Evolutionary conservation across 2,329 filamentous ascomycete genomes (phyloP).

Genomic region (Arthrobotrys pseudoclavata): DNA sequence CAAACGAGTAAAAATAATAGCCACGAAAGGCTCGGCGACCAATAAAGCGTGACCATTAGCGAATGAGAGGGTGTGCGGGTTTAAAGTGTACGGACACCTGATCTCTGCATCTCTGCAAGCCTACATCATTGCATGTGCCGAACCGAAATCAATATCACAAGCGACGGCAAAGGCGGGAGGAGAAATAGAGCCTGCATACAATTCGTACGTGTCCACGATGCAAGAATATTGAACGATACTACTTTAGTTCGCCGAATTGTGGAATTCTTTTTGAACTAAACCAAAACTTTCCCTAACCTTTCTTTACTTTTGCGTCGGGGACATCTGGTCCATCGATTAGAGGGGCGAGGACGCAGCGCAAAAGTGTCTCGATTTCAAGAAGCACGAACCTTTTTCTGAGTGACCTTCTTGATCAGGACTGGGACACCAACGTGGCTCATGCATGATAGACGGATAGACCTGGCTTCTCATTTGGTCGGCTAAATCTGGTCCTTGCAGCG

Average conservation of each 20-base stretch:
- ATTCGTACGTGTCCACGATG: slow-evolving; percentile 43
- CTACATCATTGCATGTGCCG: slow-evolving; percentile 60
- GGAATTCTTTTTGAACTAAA: background rate
- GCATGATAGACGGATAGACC: slow-evolving; percentile 59
- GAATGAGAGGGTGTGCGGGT: slow-evolving; percentile 53
- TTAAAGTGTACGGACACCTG: slow-evolving; percentile 55
- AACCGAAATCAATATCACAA: slow-evolving; percentile 59
- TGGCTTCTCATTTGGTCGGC: slow-evolving; percentile 60
- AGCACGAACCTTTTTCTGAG: slow-evolving; percentile 43
- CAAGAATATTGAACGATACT: slow-evolving; percentile 19
- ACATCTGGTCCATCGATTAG: slow-evolving; percentile 27
- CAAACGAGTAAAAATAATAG: slow-evolving; percentile 36
- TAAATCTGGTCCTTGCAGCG: slow-evolving; percentile 61
- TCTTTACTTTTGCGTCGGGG: slow-evolving; percentile 18
- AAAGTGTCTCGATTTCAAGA: slow-evolving; percentile 35
- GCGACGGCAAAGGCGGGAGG: slow-evolving; percentile 58
- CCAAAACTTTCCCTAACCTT: slow-evolving; percentile 6
- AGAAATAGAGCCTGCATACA: slow-evolving; percentile 47
- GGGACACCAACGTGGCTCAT: slow-evolving; percentile 58
- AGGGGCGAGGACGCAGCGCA: slow-evolving; percentile 4
- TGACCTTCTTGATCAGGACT: slow-evolving; percentile 57
- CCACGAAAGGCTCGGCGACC: slow-evolving; percentile 49
- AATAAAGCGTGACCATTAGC: slow-evolving; percentile 60
- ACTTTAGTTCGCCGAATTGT: slow-evolving; percentile 39
- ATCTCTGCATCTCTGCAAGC: slow-evolving; percentile 60